These are phyloP conservation scores for Rubia occidens DNA, from an alignment of 305 asterid genomes.

Conservation along the genomic window DNA sequence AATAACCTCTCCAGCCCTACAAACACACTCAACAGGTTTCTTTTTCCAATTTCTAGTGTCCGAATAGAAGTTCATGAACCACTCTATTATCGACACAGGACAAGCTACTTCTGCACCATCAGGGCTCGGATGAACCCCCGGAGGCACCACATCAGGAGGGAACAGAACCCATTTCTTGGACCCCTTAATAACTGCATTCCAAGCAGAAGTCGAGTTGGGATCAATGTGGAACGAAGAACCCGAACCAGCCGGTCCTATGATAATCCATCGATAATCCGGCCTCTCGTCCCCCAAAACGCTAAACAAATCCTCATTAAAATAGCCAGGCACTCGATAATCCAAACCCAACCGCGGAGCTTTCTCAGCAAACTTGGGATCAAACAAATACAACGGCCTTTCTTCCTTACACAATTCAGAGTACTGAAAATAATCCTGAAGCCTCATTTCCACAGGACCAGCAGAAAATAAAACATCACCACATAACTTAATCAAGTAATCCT, in stretches of 20 bases:
- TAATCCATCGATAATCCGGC: constrained; percentile 90
- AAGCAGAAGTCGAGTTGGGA: constrained; percentile 96
- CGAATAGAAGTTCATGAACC: constrained; percentile 92
- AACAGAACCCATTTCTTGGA: constrained; percentile 93
- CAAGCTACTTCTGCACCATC: constrained; percentile 97
- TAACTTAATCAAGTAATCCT: constrained; percentile 45
- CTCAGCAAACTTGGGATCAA: constrained; percentile 78
- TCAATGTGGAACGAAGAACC: constrained; percentile 97
- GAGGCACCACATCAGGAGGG: constrained; percentile 93
- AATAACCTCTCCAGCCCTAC: constrained; percentile 86
- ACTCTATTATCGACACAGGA: constrained; percentile 87
- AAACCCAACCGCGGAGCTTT: constrained; percentile 60
- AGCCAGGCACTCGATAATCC: constrained; percentile 63
- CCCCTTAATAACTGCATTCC: constrained; percentile 93
- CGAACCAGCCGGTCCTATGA: constrained; percentile 90
- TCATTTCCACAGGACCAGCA: constrained; percentile 85
- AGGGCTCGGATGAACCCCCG: constrained; percentile 90
- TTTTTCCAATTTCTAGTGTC: constrained; percentile 58
- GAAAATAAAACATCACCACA: constrained; percentile 57
- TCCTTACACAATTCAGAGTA: constrained; percentile 78
- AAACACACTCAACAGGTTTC: constrained; percentile 77
- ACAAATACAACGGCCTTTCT: constrained; percentile 88
- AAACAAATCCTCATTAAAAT: constrained; percentile 80
- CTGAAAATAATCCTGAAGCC: constrained; percentile 54
- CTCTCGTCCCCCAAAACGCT: constrained; percentile 70